Percentiles rank a stretch among this genome's conserved stretches.
Conservation (phyloP, 2,329 filamentous ascomycete genomes). For the Aspergillus phoenicis region DNA sequence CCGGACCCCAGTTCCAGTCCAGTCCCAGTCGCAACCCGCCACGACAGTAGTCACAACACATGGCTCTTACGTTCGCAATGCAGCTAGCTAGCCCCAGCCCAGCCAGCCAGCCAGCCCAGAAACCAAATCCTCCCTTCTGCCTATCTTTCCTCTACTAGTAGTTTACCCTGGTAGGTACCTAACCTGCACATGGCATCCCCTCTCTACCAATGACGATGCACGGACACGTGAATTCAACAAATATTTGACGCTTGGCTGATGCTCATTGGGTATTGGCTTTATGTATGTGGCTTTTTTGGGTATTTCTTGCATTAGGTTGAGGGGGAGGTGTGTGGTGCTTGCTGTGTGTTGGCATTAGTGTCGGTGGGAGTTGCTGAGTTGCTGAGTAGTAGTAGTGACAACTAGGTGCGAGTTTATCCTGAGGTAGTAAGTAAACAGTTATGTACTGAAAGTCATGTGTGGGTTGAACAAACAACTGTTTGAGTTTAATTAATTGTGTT, state of each 20-base stretch:
- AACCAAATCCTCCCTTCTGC: too few species aligned
- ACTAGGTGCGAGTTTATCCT: not conserved
- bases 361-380: not conserved
- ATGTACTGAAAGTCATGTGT: not conserved
- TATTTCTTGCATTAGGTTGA: slow-evolving; percentile 9
- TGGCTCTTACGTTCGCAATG: not conserved
- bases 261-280: not conserved
- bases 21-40: slow-evolving; percentile 9
- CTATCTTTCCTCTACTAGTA: not conserved
- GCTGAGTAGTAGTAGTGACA: too few species aligned
- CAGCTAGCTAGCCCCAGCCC: not conserved
- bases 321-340: not conserved
- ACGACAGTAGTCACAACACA: not conserved
- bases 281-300: slow-evolving; percentile 8
- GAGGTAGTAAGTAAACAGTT: not conserved
- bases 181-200: not conserved
- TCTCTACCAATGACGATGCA: not conserved
- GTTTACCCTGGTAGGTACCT: not conserved
- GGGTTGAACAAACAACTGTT: too few species aligned
- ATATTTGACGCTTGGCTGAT: not conserved
- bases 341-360: not conserved
- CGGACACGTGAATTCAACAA: not conserved
- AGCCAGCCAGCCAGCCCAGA: too few species aligned
- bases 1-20: not conserved
- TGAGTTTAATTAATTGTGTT: too few species aligned